Evolutionary conservation across 2,329 filamentous ascomycete species (phyloP).

Genomic region (Fusarium longipes): DNA sequence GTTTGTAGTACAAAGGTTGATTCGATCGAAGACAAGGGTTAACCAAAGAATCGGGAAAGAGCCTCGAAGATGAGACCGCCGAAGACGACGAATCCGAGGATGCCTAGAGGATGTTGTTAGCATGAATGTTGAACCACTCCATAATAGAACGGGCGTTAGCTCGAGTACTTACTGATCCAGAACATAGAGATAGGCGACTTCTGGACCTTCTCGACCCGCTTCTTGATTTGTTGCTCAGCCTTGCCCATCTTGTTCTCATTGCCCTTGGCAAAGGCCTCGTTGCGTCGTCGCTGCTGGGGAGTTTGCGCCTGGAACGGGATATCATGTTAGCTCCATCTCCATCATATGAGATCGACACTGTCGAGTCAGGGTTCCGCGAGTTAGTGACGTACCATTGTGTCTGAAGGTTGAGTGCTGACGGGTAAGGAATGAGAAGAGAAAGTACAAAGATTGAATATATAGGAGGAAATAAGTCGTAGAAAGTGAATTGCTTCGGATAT

Average conservation of each 20-base stretch:
- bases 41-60: slow-evolving; percentile 64
- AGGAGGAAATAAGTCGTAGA: slow-evolving; percentile 7
- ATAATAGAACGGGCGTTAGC: not conserved
- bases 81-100: slow-evolving; percentile 71
- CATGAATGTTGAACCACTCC: not conserved
- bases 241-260: slow-evolving; percentile 82
- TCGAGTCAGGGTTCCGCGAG: not conserved
- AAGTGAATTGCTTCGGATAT: slow-evolving; percentile 5
- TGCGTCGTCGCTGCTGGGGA: slow-evolving; percentile 82
- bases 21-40: slow-evolving; percentile 15
- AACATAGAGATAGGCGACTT: slow-evolving; percentile 74
- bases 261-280: slow-evolving; percentile 80
- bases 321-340: slow-evolving; percentile 35
- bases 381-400: slow-evolving; percentile 33
- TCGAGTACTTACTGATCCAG: slow-evolving; percentile 66
- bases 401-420: not conserved
- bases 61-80: slow-evolving; percentile 70
- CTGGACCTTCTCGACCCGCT: slow-evolving; percentile 63
- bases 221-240: slow-evolving; percentile 72
- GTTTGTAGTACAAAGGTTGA: slow-evolving; percentile 5
- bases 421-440: not conserved
- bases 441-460: not conserved
- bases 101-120: slow-evolving; percentile 51
- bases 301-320: slow-evolving; percentile 75
- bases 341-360: slow-evolving; percentile 36